Conservation (phyloP, 2,329 filamentous ascomycete species). For the Fusarium floridanum region DNA sequence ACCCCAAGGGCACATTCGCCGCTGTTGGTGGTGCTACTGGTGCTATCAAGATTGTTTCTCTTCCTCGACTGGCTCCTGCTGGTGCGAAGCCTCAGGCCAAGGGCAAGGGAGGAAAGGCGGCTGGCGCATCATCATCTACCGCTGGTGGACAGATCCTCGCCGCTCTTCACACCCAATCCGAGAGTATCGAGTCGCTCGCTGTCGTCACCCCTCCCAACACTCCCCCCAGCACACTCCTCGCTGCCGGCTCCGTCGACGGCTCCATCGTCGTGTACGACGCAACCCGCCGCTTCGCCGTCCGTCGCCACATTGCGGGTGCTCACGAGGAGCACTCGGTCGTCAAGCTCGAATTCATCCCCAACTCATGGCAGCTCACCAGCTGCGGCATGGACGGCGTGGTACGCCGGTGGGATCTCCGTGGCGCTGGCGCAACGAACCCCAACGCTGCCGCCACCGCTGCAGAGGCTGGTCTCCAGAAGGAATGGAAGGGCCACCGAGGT, state of each 20-base stretch:
- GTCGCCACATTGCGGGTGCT: constrained; percentile 83
- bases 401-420: constrained; percentile 84
- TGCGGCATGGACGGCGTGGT: constrained; percentile 95
- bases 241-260: constrained; percentile 78
- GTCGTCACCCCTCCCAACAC: constrained; percentile 61
- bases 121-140: constrained; percentile 51
- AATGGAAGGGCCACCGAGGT: constrained; percentile 92
- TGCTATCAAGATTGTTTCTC: constrained; percentile 84
- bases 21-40: constrained; percentile 91
- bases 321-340: constrained; percentile 93
- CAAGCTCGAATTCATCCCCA: constrained; percentile 86
- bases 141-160: constrained; percentile 78
- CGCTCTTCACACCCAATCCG: constrained; percentile 80
- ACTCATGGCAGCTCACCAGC: constrained; percentile 80
- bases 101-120: constrained; percentile 49
- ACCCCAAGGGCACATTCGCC: constrained; percentile 82
- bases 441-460: constrained; percentile 54
- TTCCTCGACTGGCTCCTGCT: constrained; percentile 72
- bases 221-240: constrained; percentile 68
- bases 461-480: constrained; percentile 77
- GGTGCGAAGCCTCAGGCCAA: constrained; percentile 42
- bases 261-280: constrained; percentile 90
- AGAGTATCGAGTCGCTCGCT: constrained; percentile 81
- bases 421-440: constrained; percentile 52
- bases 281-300: constrained; percentile 86